These are phyloP conservation scores for Leccinum subrobustum DNA, from an alignment of 1,284 basidiomycete species.

Conservation along the genomic window DNA sequence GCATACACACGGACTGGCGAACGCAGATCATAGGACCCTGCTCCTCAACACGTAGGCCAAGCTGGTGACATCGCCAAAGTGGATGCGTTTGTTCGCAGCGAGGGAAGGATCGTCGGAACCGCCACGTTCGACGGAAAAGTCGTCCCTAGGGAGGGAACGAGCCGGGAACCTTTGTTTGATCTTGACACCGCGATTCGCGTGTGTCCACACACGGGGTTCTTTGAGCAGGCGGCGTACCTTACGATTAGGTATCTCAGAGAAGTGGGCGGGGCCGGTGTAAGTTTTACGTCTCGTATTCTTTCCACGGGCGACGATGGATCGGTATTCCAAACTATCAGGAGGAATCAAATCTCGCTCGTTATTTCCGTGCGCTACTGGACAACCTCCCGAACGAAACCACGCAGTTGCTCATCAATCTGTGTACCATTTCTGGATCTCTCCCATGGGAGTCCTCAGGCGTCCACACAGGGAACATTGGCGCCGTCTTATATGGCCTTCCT, in stretches of 20 bases:
- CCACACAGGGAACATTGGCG: conserved; percentile 33
- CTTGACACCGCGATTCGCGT: no score
- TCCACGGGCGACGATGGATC: no score
- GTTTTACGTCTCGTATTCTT: no score
- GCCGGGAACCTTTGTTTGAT: conserved; percentile 69
- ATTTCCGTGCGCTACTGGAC: no score
- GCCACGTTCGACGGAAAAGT: conserved; percentile 25
- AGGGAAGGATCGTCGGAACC: conserved; percentile 45
- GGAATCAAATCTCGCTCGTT: no score
- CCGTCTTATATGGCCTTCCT: conserved; percentile 79
- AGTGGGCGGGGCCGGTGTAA: no score
- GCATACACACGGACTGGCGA: conserved; percentile 79
- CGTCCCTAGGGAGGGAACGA: conserved; percentile 35
- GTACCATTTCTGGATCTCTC: conserved; percentile 67
- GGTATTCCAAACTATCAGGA: no score
- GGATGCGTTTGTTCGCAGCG: conserved; percentile 90
- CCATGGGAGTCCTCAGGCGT: conserved; percentile 24
- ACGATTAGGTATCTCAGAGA: no score
- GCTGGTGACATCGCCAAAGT: conserved; percentile 85
- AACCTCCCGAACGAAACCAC: no score
- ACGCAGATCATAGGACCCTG: conserved; percentile 95
- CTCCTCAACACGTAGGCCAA: conserved; percentile 97
- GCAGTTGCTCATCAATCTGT: conserved; percentile 83
- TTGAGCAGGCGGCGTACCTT: no score
- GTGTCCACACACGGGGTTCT: no score